Base-by-base conservation (phyloP, 306 rosid genomes). In the Cucurbita maxima region DNA sequence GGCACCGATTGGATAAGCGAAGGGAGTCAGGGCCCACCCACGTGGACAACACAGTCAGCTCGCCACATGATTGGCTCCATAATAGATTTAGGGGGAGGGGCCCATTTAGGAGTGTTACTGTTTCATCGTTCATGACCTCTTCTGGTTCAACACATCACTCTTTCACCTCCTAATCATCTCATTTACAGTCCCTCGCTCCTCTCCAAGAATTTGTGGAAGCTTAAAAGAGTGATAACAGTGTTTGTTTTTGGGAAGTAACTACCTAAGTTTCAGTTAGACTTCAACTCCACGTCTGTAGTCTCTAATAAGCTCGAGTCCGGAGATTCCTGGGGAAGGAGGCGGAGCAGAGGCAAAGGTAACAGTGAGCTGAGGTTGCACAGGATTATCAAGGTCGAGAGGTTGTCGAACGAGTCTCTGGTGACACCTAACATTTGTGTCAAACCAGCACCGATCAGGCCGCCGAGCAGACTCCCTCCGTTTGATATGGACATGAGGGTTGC, bases 401-500 rank as follows among this genome's bases (percentile, higher is more conserved):
- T 95, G 53, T 89, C 93, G 76, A 91, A 95, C 12, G 58, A 87
- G 83, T 95, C 99, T 82, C 79, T 95, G 16, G 99, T 95, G 76
- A 95, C 79, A 34, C 99, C 99, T 52, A 95, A 87, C 68, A 89
- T 47, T 76, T 91, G 91, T 25, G 96, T 95, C 81, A 95, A 82
- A 60, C 97, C 92, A 38, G 99, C 99, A 58, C 99, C 99, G n/a
- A 95, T 81, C 77, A 91, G 84, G 30, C 97, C 97, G 77, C 99
- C 99, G 57, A 95, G 80, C 77, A 95, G 90, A 48, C 96, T 95
- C 71, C 97, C 99, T 37, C 92, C 99, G 22, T 95, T 95, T 19
- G 96, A 88, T 74, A 95, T 79, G 51, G 99, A 95, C 99, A 95
- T 95, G 34, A 95, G 96, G 80, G 99, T 95, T 73, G 99, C 99